A percentile compares a stretch with the other conserved stretches of the same genome.
phyloP scores from a whole-genome alignment of 495 filamentous ascomycete genomes.

The Evansstolkia leycettana region DNA sequence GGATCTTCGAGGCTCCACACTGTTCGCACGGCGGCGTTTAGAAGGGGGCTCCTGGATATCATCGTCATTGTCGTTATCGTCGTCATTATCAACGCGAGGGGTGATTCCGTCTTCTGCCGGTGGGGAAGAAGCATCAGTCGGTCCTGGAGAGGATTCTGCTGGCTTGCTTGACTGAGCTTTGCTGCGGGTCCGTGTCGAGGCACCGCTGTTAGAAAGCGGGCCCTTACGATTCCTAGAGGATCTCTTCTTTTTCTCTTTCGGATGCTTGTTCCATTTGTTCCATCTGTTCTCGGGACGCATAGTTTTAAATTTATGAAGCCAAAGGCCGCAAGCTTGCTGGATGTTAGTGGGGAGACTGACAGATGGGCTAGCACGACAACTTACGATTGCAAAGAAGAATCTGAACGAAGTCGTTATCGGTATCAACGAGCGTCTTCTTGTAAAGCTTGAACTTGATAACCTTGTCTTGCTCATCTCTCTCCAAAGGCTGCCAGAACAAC shows the following conservation, averaged over 20 bases:
- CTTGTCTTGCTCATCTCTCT: constrained; percentile 45
- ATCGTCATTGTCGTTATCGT: constrained; percentile 15
- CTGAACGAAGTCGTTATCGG: constrained; percentile 51
- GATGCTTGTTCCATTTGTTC: constrained; percentile 71
- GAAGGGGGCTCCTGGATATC: constrained; percentile 16
- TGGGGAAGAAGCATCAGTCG: constrained; percentile 30
- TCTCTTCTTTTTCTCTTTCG: constrained; percentile 32
- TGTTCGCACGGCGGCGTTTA: constrained; percentile 29
- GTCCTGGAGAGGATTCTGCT: constrained; percentile 29
- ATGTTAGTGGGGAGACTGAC: constrained; percentile 11
- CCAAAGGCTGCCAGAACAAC: constrained; percentile 47
- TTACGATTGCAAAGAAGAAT: constrained; percentile 81
- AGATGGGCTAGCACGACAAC: constrained; percentile 15
- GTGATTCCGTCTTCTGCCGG: constrained; percentile 25
- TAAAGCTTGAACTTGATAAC: constrained; percentile 52
- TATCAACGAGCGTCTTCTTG: constrained; percentile 63
- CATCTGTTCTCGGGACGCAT: constrained; percentile 79
- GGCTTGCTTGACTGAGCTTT: constrained; percentile 15
- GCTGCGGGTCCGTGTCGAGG: constrained; percentile 20
- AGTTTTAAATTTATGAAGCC: constrained; percentile 73
- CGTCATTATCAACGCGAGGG: constrained; percentile 19
- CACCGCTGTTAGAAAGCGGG: constrained; percentile 16
- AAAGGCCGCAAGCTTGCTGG: constrained; percentile 68
- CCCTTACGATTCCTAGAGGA: constrained; percentile 23
- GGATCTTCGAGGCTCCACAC: constrained; percentile 24